Evolutionary conservation across 2,329 filamentous ascomycete genomes (phyloP).

Genomic region (Colletotrichum abscissum): DNA sequence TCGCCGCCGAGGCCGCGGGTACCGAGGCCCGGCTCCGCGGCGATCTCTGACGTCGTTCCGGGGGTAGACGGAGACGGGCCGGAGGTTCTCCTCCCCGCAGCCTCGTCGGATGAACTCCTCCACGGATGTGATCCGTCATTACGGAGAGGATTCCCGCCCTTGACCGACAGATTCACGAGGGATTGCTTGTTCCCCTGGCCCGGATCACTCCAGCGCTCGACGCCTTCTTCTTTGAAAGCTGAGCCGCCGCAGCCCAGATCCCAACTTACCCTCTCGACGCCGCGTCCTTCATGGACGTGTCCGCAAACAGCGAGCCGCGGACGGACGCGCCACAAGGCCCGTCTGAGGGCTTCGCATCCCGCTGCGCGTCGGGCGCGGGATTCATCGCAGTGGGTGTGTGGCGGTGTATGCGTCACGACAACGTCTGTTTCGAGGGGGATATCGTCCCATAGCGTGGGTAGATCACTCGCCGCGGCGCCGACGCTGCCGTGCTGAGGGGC

Average conservation of each 20-base stretch:
- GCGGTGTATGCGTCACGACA: conserved; percentile 78
- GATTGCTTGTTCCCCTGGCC: conserved; percentile 69
- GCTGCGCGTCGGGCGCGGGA: conserved; percentile 47
- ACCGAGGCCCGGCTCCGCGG: conserved; percentile 40
- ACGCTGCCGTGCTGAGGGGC: conserved; percentile 38
- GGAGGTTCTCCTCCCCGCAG: too few species aligned
- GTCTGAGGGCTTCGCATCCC: conserved; percentile 71
- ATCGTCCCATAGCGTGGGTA: conserved; percentile 65
- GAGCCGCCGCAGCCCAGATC: conserved; percentile 53
- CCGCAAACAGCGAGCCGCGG: conserved; percentile 77
- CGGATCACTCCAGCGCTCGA: conserved; percentile 69
- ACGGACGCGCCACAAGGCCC: conserved; percentile 68
- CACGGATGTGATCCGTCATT: conserved; percentile 54
- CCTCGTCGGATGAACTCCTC: too few species aligned
- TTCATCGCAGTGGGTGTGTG: conserved; percentile 69
- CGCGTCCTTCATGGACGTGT: conserved; percentile 77
- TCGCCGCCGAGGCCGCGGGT: conserved; percentile 54
- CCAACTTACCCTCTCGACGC: conserved; percentile 73
- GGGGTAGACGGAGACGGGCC: too few species aligned
- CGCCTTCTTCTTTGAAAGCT: conserved; percentile 56
- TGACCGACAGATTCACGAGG: conserved; percentile 69
- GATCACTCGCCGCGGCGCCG: conserved; percentile 34
- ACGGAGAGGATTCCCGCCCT: conserved; percentile 52
- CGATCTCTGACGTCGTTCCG: neutral
- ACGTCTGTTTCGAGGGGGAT: conserved; percentile 74